phyloP scores from a whole-genome alignment of 345 rosid genomes.

The Eucalyptus virginea region DNA sequence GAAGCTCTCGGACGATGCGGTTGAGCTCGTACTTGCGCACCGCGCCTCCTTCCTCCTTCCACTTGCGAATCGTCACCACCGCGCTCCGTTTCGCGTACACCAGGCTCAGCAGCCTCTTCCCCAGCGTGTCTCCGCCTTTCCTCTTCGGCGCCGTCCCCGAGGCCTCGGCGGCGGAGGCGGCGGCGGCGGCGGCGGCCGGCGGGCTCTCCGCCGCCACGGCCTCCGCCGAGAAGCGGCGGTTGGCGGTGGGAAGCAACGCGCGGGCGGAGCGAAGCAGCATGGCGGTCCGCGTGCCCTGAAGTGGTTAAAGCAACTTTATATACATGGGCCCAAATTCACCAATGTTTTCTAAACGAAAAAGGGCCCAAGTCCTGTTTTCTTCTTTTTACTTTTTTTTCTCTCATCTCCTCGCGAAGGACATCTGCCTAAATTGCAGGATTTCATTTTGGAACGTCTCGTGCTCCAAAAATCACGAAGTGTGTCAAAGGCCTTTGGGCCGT shows the following conservation, averaged over 20 bases:
- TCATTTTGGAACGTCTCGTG: background rate
- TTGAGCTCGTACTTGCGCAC: conserved; percentile 83
- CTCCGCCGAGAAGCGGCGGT: conserved; percentile 30
- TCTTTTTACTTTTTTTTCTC: background rate
- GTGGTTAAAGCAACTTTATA: background rate
- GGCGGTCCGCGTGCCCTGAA: background rate
- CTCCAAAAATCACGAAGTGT: background rate
- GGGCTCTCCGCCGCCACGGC: background rate
- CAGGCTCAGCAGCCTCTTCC: conserved; percentile 62
- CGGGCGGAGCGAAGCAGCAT: conserved; percentile 26
- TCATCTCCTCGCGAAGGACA: background rate
- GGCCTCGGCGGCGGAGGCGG: background rate
- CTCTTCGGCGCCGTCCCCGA: background rate
- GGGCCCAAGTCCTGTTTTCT: background rate
- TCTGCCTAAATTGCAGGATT: background rate
- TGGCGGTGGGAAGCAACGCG: conserved; percentile 15
- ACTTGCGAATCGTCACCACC: conserved; percentile 48
- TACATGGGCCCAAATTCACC: background rate
- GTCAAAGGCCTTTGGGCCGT: background rate
- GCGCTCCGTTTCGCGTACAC: conserved; percentile 79
- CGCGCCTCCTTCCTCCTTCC: conserved; percentile 69
- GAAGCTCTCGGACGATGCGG: conserved; percentile 78
- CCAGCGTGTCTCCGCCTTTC: conserved; percentile 40
- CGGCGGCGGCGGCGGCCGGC: background rate
- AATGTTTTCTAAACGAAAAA: background rate